Percentiles rank a stretch among this genome's conserved stretches.
Evolutionary conservation across 2,329 filamentous ascomycete genomes (phyloP).

Genomic region (Mycogone perniciosa): DNA sequence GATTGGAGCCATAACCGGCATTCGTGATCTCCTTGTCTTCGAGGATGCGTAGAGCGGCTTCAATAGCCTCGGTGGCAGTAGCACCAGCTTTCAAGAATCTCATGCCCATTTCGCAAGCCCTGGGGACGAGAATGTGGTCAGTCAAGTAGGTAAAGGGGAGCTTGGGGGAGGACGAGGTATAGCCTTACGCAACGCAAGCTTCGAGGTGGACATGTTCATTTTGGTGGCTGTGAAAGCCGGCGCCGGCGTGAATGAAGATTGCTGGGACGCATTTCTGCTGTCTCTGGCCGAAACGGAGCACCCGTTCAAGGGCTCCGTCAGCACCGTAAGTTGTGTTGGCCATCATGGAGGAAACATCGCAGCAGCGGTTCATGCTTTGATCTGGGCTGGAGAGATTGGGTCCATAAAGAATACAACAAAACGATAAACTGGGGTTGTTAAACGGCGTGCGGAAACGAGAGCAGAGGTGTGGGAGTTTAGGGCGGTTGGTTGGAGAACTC

Average conservation of each 20-base stretch:
- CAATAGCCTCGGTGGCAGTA: slow-evolving; percentile 79
- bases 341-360: slow-evolving; percentile 35
- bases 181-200: slow-evolving; percentile 77
- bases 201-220: slow-evolving; percentile 81
- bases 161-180: background rate
- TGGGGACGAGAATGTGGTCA: slow-evolving; percentile 27
- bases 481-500: background rate
- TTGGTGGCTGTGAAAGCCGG: slow-evolving; percentile 82
- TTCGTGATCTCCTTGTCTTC: slow-evolving; percentile 97
- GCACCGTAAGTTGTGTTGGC: slow-evolving; percentile 38
- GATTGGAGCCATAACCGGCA: slow-evolving; percentile 90
- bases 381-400: slow-evolving; percentile 11
- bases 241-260: slow-evolving; percentile 93
- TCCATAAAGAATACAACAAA: background rate
- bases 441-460: background rate
- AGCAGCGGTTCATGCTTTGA: slow-evolving; percentile 26
- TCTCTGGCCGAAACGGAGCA: slow-evolving; percentile 29
- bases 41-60: slow-evolving; percentile 77
- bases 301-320: slow-evolving; percentile 38
- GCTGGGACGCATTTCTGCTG: slow-evolving; percentile 47
- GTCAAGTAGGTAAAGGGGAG: background rate
- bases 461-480: background rate
- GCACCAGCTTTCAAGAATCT: slow-evolving; percentile 70
- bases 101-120: slow-evolving; percentile 82
- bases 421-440: background rate